Evolutionary conservation across 805 yeast species (phyloP).

Genomic region (Metschnikowia anglica): DNA sequence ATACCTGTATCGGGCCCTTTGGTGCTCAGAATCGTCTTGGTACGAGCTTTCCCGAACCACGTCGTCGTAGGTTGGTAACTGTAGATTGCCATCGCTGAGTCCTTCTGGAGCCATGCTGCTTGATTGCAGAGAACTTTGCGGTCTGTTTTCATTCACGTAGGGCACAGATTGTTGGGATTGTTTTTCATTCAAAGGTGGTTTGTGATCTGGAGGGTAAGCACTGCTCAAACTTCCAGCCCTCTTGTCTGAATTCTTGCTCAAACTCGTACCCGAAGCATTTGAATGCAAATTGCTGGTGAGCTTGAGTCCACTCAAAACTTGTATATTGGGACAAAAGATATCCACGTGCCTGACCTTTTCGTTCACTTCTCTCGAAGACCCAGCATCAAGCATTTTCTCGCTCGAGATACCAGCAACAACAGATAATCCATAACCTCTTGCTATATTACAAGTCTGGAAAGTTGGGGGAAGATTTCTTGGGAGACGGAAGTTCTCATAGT

Average conservation of each 20-base stretch:
- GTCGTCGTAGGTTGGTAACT: conserved; percentile 39
- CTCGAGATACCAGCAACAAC: conserved; percentile 31
- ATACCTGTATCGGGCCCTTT: conserved; percentile 34
- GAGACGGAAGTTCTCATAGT: conserved; percentile 40
- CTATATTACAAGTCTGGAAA: conserved; percentile 56
- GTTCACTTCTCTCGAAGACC: conserved; percentile 17
- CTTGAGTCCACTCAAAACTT: conserved; percentile 34
- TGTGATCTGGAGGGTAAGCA: conserved; percentile 51
- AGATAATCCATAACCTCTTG: conserved; percentile 42
- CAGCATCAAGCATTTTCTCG: conserved; percentile 22
- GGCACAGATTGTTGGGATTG: conserved; percentile 1
- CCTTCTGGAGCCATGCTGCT: background rate
- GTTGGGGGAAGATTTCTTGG: conserved; percentile 54
- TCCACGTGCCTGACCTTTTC: conserved; percentile 31
- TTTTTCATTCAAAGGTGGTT: conserved; percentile 43
- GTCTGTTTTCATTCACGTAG: background rate
- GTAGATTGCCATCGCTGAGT: background rate
- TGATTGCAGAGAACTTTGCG: background rate
- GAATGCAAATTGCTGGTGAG: conserved; percentile 21
- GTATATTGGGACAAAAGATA: conserved; percentile 31
- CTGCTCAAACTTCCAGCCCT: conserved; percentile 16
- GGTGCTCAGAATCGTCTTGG: conserved; percentile 35
- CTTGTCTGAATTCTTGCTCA: conserved; percentile 10
- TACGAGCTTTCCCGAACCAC: conserved; percentile 31
- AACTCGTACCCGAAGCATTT: conserved; percentile 26